Conservation (phyloP, 768 basidiomycete species). For the Ramaria sp. region DNA sequence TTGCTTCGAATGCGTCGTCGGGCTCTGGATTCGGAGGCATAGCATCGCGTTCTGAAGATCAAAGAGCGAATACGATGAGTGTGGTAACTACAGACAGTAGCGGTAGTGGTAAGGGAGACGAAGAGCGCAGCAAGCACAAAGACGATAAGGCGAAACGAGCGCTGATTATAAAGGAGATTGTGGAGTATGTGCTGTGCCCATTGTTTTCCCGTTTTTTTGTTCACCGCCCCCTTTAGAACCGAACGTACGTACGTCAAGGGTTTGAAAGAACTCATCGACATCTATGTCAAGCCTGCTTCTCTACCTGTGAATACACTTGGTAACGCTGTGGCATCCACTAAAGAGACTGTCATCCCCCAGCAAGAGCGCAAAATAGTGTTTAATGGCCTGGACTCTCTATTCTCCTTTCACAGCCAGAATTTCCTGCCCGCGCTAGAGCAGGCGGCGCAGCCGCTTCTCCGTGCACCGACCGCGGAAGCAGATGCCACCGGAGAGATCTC, state of each 20-base stretch:
- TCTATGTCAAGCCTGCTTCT: constrained; percentile 84
- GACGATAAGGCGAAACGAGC: constrained; percentile 81
- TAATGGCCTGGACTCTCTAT: constrained; percentile 77
- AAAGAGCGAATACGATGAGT: constrained; percentile 57
- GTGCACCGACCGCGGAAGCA: constrained; percentile 31
- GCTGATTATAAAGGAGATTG: constrained; percentile 81
- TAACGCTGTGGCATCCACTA: constrained; percentile 49
- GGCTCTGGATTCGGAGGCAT: constrained; percentile 36
- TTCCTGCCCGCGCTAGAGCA: constrained; percentile 85
- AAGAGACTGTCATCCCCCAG: constrained; percentile 78
- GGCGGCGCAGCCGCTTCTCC: constrained; percentile 59
- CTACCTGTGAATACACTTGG: constrained; percentile 59
- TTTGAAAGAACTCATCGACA: constrained; percentile 87
- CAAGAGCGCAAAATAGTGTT: constrained; percentile 88
- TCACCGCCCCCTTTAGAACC: constrained; percentile 43
- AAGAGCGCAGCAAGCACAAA: constrained; percentile 80
- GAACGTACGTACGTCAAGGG: constrained; percentile 92
- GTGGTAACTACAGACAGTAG: constrained; percentile 63
- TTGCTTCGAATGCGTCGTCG: constrained; percentile 20
- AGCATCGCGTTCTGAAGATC: constrained; percentile 12
- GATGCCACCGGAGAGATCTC: constrained; percentile 71
- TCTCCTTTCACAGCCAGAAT: constrained; percentile 86
- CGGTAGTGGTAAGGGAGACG: constrained; percentile 35
- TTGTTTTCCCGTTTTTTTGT: constrained; percentile 4
- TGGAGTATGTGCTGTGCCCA: constrained; percentile 49